Conservation (phyloP, 768 basidiomycete species). For the Austroboletus eburneus region DNA sequence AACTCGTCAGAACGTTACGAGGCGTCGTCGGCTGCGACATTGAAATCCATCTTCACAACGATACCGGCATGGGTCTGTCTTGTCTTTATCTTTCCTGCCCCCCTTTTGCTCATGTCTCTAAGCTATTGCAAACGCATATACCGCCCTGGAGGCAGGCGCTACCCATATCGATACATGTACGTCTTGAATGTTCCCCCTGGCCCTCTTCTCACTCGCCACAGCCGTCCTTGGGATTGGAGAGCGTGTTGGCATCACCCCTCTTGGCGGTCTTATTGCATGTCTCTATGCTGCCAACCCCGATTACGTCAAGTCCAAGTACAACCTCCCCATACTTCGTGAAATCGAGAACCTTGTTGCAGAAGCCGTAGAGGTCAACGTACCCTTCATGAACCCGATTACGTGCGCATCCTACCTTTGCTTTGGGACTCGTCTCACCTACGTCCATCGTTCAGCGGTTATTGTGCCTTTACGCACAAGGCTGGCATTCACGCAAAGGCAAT, state of each 20-base stretch:
- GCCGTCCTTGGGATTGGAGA: conserved; percentile 97
- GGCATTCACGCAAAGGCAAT: conserved; percentile 99
- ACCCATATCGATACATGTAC: conserved; percentile 97
- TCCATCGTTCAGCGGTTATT: conserved; percentile 74
- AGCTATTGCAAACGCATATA: conserved; percentile 99
- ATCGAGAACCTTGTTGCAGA: conserved; percentile 99
- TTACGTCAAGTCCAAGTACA: conserved; percentile 99
- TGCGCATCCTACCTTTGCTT: conserved; percentile 30
- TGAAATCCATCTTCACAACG: conserved; percentile 97
- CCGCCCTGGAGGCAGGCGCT: conserved; percentile 96
- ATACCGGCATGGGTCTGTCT: conserved; percentile 86
- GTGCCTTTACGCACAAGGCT: conserved; percentile 99
- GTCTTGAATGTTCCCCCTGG: conserved; percentile 23
- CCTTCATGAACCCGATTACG: conserved; percentile 96
- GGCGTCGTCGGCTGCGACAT: conserved; percentile 98
- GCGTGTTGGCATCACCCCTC: conserved; percentile 97
- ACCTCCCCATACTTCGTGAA: conserved; percentile 94
- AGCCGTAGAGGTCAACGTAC: conserved; percentile 96
- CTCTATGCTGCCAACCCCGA: conserved; percentile 96
- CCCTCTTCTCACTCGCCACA: conserved; percentile 24
- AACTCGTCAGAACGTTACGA: conserved; percentile 91
- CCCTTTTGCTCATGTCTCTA: conserved; percentile 6
- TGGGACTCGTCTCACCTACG: background rate
- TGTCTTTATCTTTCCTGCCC: background rate
- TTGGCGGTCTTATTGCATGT: conserved; percentile 95